Conservation (phyloP, 805 yeast species). For the Saturnispora bothae region DNA sequence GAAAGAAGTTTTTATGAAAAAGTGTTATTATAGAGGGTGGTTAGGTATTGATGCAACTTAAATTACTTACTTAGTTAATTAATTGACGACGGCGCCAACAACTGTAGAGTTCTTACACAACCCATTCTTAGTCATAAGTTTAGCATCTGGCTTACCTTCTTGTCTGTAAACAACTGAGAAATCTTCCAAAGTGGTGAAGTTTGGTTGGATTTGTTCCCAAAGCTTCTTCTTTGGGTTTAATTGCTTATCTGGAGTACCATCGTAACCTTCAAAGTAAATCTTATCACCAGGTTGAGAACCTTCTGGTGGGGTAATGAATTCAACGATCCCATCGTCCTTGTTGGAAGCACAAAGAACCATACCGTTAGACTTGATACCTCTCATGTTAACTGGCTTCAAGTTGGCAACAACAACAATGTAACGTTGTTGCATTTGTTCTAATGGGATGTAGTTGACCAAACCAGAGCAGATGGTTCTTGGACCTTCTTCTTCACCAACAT, state of each 20-base stretch:
- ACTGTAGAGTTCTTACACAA: conserved; percentile 63
- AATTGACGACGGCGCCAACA: conserved; percentile 68
- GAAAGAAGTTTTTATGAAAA: no score
- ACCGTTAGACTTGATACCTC: conserved; percentile 91
- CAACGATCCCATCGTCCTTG: conserved; percentile 53
- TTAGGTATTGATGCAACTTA: no score
- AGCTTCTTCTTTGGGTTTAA: conserved; percentile 97
- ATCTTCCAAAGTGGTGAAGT: conserved; percentile 68
- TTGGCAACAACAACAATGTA: conserved; percentile 86
- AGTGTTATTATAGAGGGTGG: no score
- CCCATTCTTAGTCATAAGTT: conserved; percentile 72
- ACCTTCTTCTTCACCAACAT: conserved; percentile 92
- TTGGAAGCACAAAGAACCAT: conserved; percentile 93
- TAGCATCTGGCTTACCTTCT: conserved; percentile 64
- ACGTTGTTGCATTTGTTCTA: conserved; percentile 95
- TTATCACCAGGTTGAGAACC: conserved; percentile 94
- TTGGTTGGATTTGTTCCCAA: conserved; percentile 93
- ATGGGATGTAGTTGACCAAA: conserved; percentile 73
- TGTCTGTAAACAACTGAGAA: conserved; percentile 71
- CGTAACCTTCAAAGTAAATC: conserved; percentile 85
- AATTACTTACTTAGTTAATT: no score
- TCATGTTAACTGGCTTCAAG: conserved; percentile 95
- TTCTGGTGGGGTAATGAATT: conserved; percentile 89
- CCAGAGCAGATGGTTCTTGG: conserved; percentile 99
- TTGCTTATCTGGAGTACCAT: conserved; percentile 81